Evolutionary conservation across 163 green algal genomes (phyloP), one percentile per base, ranked within the genome.

Genomic region (Chlamydomonas reinhardtii): DNA sequence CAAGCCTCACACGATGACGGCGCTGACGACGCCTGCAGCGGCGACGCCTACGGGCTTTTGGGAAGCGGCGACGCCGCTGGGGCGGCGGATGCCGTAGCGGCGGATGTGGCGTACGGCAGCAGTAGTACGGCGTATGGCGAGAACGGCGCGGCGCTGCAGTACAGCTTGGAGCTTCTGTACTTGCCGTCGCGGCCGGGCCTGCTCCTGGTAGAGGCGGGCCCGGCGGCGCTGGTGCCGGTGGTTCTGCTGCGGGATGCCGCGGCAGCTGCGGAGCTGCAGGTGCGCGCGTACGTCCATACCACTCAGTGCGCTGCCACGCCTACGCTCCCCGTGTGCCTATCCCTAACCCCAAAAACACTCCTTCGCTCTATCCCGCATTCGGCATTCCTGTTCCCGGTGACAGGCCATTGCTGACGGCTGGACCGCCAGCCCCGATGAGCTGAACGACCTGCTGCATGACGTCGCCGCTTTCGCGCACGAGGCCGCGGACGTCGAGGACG

Each of bases 381-480:
- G 2, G 24, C 59, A 11, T n/a, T 31, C 20, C 5, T n/a, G 24
- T 8, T 12, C 72, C 5, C 34, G n/a, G n/a, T n/a, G n/a, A n/a
- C n/a, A 83, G 76, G 76, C 27, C 17, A 37, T 39, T 2, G 37
- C 52, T 15, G 64, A 75, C 29, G 8, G 2, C 0, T 84, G 76
- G 76, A 8, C n/a, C 29, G 76, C 43, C n/a, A 54, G 29, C 43
- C 15, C n/a, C 5, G 76, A 54, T 9, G 76, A 84, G 48, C 39
- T 84, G 76, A 66, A 84, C 27, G 64, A 65, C 64, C n/a, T 84
- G 64, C 64, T 84, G 29, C 34, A 35, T n/a, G 76, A 84, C 31
- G 59, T 75, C 11, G 68, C 76, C 27, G 74, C 65, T 1, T 84
- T 54, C 62, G 39, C 66, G 65, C 39, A 75, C 4, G 64, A 56